A percentile compares a stretch with the other conserved stretches of the same genome.
phyloP scores from a whole-genome alignment of 2,329 filamentous ascomycete species.

The Penicillium sp. region DNA sequence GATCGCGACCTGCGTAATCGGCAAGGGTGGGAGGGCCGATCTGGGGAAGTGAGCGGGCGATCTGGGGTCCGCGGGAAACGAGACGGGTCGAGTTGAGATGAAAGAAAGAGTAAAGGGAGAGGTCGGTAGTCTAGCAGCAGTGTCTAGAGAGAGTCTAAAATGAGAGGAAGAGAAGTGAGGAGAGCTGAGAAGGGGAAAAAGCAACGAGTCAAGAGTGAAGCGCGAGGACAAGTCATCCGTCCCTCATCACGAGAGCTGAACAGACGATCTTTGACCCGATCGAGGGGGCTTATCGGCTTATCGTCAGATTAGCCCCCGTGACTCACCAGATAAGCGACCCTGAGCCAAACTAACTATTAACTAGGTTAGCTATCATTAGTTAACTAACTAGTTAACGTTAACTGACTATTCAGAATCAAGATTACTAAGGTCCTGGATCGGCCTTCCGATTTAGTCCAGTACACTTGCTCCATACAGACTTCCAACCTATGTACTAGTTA shows the following conservation, averaged over 20 bases:
- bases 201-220: background rate
- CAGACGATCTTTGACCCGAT: slow-evolving; percentile 13
- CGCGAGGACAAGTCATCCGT: slow-evolving; percentile 19
- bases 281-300: slow-evolving; percentile 11
- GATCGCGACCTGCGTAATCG: slow-evolving; percentile 8
- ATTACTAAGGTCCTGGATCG: background rate
- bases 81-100: background rate
- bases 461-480: no score
- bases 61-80: slow-evolving; percentile 5
- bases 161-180: background rate
- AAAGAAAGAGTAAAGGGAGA: background rate
- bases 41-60: slow-evolving; percentile 13
- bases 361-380: no score
- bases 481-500: no score
- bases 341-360: no score
- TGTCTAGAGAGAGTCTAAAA: background rate
- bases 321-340: slow-evolving; percentile 24
- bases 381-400: no score
- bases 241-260: slow-evolving; percentile 21
- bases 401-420: no score
- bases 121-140: background rate
- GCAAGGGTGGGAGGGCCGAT: slow-evolving; percentile 11
- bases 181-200: slow-evolving; percentile 1
- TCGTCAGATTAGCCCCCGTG: slow-evolving; percentile 12
- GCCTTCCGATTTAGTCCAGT: slow-evolving; percentile 4